These are phyloP conservation scores for Lecanosticta acicola DNA, from an alignment of 2,329 filamentous ascomycete species.

Conservation along the genomic window DNA sequence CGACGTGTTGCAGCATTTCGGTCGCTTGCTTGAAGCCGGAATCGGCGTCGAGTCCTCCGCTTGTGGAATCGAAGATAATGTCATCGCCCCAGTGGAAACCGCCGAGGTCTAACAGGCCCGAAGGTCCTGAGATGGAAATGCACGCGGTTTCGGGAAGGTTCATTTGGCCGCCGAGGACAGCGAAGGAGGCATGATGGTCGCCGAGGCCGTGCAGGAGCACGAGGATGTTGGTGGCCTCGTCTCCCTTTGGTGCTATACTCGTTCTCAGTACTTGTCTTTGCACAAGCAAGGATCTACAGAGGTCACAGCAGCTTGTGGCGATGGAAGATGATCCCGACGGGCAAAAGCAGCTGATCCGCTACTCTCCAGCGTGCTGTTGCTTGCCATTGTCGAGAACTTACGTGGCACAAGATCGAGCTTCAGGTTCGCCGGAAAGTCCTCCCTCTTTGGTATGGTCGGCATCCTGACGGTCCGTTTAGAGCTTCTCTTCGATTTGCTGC, in stretches of 20 bases:
- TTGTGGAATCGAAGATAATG: constrained; percentile 49
- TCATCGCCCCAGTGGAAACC: constrained; percentile 61
- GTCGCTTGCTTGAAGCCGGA: constrained; percentile 45
- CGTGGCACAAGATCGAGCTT: constrained; percentile 41
- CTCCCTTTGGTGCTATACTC: constrained; percentile 41
- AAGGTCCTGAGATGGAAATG: constrained; percentile 67
- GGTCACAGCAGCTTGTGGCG: too few species aligned
- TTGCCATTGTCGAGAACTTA: too few species aligned
- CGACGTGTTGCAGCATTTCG: constrained; percentile 41
- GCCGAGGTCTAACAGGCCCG: constrained; percentile 60
- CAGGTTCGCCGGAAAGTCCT: constrained; percentile 40
- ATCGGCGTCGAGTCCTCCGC: constrained; percentile 50
- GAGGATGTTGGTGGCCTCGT: constrained; percentile 67
- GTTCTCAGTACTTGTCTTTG: too few species aligned
- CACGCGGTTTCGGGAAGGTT: constrained; percentile 70
- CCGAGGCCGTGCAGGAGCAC: constrained; percentile 81
- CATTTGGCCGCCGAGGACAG: constrained; percentile 61
- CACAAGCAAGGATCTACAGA: too few species aligned
- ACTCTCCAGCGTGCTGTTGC: too few species aligned
- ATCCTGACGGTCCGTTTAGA: constrained; percentile 9
- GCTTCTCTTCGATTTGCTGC: constrained; percentile 7
- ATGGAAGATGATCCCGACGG: too few species aligned
- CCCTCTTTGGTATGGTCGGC: constrained; percentile 38
- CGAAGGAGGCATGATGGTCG: constrained; percentile 65
- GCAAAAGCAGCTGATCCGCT: too few species aligned